These are phyloP conservation scores for Ceratobasidium sp. DNA, from an alignment of 1,284 basidiomycete species.

Conservation along the genomic window DNA sequence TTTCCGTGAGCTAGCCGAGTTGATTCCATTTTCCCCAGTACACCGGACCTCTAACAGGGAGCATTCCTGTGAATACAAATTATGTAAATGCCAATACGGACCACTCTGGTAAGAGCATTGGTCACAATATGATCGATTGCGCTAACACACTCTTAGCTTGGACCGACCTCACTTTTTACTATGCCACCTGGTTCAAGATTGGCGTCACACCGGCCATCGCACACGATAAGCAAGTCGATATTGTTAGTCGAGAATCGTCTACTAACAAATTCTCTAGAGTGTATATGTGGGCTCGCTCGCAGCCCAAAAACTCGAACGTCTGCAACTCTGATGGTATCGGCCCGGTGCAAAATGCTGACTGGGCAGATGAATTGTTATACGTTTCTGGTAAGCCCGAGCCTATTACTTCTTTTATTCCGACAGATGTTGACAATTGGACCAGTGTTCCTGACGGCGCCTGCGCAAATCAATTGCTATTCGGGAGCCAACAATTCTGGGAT, in stretches of 20 bases:
- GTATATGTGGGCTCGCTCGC: constrained; percentile 60
- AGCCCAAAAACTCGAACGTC: constrained; percentile 55
- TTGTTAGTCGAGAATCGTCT: neutral
- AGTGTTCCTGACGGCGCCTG: constrained; percentile 16
- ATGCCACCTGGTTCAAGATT: constrained; percentile 45
- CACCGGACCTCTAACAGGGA: constrained; percentile 42
- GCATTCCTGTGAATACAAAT: neutral
- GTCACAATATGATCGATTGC: neutral
- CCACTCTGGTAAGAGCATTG: neutral
- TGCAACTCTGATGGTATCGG: constrained; percentile 11
- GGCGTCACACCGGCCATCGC: constrained; percentile 51
- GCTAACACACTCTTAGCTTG: neutral
- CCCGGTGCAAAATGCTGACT: constrained; percentile 22
- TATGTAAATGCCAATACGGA: neutral
- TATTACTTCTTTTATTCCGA: no score
- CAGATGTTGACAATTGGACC: neutral
- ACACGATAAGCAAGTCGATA: constrained; percentile 52
- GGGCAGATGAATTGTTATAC: constrained; percentile 21
- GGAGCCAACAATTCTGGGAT: constrained; percentile 12
- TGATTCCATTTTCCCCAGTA: constrained; percentile 11
- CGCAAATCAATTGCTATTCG: constrained; percentile 16
- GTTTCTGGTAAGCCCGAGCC: constrained; percentile 12
- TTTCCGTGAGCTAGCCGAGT: neutral
- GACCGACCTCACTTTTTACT: constrained; percentile 41
- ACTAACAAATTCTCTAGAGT: constrained; percentile 49